phyloP scores from a whole-genome alignment of 306 rosid species.

The Rubus parviflorus region DNA sequence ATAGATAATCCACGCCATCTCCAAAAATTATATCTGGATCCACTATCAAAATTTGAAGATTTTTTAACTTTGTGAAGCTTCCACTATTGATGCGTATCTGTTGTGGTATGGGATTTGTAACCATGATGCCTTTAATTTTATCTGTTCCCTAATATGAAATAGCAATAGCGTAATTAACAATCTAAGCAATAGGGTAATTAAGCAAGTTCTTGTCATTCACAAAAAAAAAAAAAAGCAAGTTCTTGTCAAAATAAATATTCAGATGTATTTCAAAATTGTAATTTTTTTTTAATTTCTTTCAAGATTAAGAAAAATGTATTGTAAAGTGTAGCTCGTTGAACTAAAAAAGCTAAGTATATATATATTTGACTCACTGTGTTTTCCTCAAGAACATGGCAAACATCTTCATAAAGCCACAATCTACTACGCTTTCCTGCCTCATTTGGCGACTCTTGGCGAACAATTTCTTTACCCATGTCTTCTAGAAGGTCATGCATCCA shows the following conservation, averaged over 20 bases:
- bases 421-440: slow-evolving; percentile 25
- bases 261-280: no score
- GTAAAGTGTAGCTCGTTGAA: no score
- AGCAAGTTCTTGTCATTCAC: no score
- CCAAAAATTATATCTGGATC: background rate
- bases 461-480: slow-evolving; percentile 38
- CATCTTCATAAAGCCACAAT: slow-evolving; percentile 34
- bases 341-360: background rate
- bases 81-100: slow-evolving; percentile 17
- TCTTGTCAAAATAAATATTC: no score
- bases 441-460: slow-evolving; percentile 12
- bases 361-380: background rate
- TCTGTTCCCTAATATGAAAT: background rate
- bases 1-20: background rate
- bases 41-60: background rate
- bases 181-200: no score
- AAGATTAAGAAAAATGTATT: no score
- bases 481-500: slow-evolving; percentile 47
- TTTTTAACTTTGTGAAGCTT: slow-evolving; percentile 11
- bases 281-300: no score
- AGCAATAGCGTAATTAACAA: background rate
- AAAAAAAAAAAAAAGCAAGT: no score
- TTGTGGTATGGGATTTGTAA: no score
- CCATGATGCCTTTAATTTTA: background rate
- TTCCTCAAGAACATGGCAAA: background rate